Conservation (phyloP, 495 filamentous ascomycete species). For the Cudoniella acicularis region DNA sequence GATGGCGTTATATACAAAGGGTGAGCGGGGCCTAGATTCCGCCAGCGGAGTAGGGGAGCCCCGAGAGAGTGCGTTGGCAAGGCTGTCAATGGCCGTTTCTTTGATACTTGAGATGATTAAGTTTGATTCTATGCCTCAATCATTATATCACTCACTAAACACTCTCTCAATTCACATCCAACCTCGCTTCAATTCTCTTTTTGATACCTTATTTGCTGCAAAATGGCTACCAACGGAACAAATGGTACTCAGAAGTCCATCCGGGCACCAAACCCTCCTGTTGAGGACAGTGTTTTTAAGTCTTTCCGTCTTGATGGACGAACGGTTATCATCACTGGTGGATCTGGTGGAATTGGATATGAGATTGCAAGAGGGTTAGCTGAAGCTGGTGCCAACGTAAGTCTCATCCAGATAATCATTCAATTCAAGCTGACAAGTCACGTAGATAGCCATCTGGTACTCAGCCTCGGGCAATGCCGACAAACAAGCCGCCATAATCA, state of each 20-base stretch:
- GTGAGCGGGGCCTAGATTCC: not conserved
- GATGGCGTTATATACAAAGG: not conserved
- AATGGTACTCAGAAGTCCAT: not conserved
- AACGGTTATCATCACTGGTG: constrained; percentile 64
- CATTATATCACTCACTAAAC: too few species aligned
- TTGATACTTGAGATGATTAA: not conserved
- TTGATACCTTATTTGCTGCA: not conserved
- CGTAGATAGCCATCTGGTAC: constrained; percentile 25
- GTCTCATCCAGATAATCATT: constrained; percentile 52
- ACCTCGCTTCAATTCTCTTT: not conserved
- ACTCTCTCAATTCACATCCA: not conserved
- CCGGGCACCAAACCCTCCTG: not conserved
- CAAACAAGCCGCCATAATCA: not conserved
- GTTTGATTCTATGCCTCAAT: too few species aligned
- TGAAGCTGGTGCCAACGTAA: constrained; percentile 64
- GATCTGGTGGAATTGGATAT: constrained; percentile 68
- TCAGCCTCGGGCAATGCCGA: not conserved
- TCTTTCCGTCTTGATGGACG: constrained; percentile 68
- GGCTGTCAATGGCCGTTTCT: not conserved
- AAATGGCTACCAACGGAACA: not conserved
- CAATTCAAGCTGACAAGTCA: constrained; percentile 58
- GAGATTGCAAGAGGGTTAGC: constrained; percentile 66
- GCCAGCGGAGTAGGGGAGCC: not conserved
- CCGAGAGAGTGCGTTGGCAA: not conserved
- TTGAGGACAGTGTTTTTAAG: constrained; percentile 32